Evolutionary conservation across 1,284 basidiomycete genomes (phyloP), one percentile per base, ranked within the genome.

Genomic region (Fomes fomentarius): DNA sequence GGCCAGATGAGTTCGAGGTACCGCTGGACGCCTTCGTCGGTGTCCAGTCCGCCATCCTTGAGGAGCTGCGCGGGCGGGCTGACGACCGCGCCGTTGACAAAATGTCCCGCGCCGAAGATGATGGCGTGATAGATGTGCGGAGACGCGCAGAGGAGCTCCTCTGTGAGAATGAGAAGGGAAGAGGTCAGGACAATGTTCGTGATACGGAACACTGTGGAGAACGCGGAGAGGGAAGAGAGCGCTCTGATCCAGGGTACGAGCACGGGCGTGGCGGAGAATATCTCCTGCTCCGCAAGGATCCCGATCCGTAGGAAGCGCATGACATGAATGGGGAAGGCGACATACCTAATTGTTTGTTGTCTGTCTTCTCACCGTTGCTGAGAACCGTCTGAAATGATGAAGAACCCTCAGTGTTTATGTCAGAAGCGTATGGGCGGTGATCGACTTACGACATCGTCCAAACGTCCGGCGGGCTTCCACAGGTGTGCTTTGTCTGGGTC

Each of bases 291-390:
- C n/a, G n/a, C n/a, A n/a, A n/a, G n/a, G n/a, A n/a, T n/a, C n/a
- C n/a, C n/a, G n/a, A n/a, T n/a, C n/a, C n/a, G n/a, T n/a, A n/a
- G n/a, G n/a, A n/a, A n/a, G n/a, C n/a, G n/a, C n/a, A n/a, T n/a
- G n/a, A n/a, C n/a, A n/a, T n/a, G n/a, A n/a, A n/a, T n/a, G n/a
- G n/a, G n/a, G n/a, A n/a, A n/a, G n/a, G n/a, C 4, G 2, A 49
- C 42, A n/a, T 41, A 61, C 63, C 59, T 15, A 64, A 34, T 47
- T 64, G 61, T 33, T 55, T 56, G 52, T 61, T 63, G 42, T 64
- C 61, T 3, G 63, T 61, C 51, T 64, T 64, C 45, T 64, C 63
- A 15, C 63, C 63, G 31, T 58, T 64, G 48, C 54, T 61, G 4
- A 64, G 52, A 15, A 64, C 63, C 9, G 57, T 61, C 62, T 64